These are phyloP conservation scores for Magnaporthiopsis incrustans DNA, from an alignment of 2,329 filamentous ascomycete species.

Conservation along the genomic window DNA sequence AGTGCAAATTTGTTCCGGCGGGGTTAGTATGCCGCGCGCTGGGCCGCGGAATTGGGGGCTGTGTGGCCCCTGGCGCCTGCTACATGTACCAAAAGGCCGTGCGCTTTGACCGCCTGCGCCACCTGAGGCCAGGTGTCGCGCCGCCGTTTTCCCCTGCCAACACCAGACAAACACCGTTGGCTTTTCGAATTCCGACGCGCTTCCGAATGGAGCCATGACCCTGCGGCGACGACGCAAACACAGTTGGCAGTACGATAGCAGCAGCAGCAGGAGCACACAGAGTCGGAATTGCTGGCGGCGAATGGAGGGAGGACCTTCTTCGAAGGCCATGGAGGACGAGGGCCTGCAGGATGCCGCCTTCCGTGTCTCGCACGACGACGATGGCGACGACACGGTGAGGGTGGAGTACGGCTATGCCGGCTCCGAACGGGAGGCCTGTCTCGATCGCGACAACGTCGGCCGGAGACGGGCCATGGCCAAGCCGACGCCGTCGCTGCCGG, in stretches of 20 bases:
- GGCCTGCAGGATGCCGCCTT: background rate
- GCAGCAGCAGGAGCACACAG: background rate
- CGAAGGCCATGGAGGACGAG: background rate
- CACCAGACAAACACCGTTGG: background rate
- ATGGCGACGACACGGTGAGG: background rate
- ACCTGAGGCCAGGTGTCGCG: background rate
- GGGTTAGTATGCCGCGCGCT: too few relatives aligned
- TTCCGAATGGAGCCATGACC: background rate
- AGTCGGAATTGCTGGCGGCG: background rate
- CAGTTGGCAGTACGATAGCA: background rate
- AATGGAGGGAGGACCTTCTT: background rate
- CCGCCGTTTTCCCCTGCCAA: background rate
- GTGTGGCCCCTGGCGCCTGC: too few relatives aligned
- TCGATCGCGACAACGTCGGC: background rate
- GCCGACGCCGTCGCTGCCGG: slow-evolving; percentile 2
- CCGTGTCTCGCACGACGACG: background rate
- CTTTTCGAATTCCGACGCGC: background rate
- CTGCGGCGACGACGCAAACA: background rate
- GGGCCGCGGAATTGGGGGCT: too few relatives aligned
- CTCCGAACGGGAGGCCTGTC: slow-evolving; percentile 6
- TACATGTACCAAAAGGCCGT: too few relatives aligned
- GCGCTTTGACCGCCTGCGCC: background rate
- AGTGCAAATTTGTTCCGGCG: too few relatives aligned
- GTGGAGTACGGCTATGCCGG: background rate
- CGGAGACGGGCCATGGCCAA: background rate